Percentiles rank a stretch among this genome's conserved stretches.
Conservation (phyloP, 495 filamentous ascomycete genomes). For the Talaromyces proteolyticus region DNA sequence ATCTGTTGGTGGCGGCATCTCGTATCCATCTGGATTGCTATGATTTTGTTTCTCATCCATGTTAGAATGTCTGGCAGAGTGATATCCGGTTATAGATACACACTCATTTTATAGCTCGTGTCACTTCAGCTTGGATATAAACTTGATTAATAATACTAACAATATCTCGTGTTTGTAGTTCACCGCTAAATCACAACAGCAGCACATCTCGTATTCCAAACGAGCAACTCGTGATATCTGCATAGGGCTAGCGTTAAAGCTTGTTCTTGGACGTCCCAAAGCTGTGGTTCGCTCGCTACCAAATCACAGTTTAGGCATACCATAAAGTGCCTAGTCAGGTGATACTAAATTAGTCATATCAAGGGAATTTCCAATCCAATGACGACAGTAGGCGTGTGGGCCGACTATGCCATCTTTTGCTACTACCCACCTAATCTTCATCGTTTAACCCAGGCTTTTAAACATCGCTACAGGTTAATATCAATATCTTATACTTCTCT, state of each 20-base stretch:
- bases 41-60: neutral
- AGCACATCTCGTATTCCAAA: neutral
- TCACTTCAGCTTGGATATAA: neutral
- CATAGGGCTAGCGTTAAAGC: neutral
- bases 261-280: neutral
- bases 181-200: neutral
- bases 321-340: neutral
- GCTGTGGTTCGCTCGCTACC: neutral
- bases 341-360: neutral
- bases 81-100: neutral
- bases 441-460: neutral
- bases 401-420: too few relatives aligned
- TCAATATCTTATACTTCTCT: neutral
- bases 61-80: neutral
- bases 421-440: neutral
- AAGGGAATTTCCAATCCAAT: neutral
- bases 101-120: neutral
- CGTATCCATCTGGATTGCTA: neutral
- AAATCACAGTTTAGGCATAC: neutral
- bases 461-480: neutral
- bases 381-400: neutral
- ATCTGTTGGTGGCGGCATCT: neutral
- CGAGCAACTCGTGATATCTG: neutral
- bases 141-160: neutral
- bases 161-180: neutral